Conservation (phyloP, 306 rosid genomes). For the Cicer yamashitae region DNA sequence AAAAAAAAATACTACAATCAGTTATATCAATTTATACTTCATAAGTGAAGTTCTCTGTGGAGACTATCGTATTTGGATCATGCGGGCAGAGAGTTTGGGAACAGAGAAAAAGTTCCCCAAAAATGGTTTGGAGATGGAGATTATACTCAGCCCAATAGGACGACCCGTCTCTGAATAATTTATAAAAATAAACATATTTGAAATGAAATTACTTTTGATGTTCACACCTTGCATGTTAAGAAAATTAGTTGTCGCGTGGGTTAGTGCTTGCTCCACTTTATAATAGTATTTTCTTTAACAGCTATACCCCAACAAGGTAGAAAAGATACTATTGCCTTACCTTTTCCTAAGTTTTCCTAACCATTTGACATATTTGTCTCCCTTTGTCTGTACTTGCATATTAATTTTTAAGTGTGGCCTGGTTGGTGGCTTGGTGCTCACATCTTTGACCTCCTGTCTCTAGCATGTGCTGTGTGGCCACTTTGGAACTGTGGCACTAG, state of each 20-base stretch:
- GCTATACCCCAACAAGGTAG: slow-evolving; percentile 40
- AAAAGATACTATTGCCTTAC: slow-evolving; percentile 19
- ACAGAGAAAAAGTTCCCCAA: too few relatives aligned
- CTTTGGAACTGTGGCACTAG: slow-evolving; percentile 20
- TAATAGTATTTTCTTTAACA: slow-evolving; percentile 23
- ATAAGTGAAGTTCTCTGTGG: too few relatives aligned
- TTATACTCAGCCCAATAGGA: too few relatives aligned
- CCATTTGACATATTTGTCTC: slow-evolving; percentile 12
- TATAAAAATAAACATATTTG: too few relatives aligned
- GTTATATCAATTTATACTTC: too few relatives aligned
- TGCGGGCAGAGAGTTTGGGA: too few relatives aligned
- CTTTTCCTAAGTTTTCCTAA: slow-evolving; percentile 19
- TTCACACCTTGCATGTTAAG: too few relatives aligned
- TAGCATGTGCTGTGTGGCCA: slow-evolving; percentile 41
- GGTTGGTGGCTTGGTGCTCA: slow-evolving; percentile 1
- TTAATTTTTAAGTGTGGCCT: neutral
- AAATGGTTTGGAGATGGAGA: too few relatives aligned
- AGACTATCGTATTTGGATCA: too few relatives aligned
- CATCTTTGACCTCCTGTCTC: slow-evolving; percentile 34
- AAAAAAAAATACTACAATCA: too few relatives aligned
- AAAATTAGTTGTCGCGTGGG: slow-evolving; percentile 16
- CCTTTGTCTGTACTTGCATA: neutral
- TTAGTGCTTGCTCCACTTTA: slow-evolving; percentile 37
- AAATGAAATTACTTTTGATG: too few relatives aligned
- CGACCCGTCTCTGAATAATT: too few relatives aligned